phyloP scores from a whole-genome alignment of 2,329 filamentous ascomycete genomes.

The Aschersonia sp. region DNA sequence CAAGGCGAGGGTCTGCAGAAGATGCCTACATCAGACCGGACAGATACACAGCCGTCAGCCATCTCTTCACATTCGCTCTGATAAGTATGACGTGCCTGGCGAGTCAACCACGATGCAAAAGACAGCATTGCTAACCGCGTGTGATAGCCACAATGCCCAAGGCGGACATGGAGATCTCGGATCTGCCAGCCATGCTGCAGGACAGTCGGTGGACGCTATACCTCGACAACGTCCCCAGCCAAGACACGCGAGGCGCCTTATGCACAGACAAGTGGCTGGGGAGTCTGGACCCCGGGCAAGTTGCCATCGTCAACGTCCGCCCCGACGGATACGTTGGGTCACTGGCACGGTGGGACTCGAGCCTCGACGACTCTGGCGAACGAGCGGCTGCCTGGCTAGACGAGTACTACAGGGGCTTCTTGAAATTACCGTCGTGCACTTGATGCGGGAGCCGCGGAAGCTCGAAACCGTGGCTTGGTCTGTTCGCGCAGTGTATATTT shows the following conservation, averaged over 20 bases:
- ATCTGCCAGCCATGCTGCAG: constrained; percentile 47
- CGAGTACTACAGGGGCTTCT: constrained; percentile 37
- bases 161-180: constrained; percentile 47
- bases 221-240: constrained; percentile 47
- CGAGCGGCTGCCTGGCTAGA: constrained; percentile 41
- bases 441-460: not conserved
- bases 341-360: constrained; percentile 39
- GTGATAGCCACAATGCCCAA: constrained; percentile 42
- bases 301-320: constrained; percentile 52
- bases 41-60: constrained; percentile 53
- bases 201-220: constrained; percentile 61
- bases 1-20: constrained; percentile 39
- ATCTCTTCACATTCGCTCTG: constrained; percentile 54
- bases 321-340: constrained; percentile 63
- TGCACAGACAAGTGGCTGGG: constrained; percentile 61
- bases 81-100: constrained; percentile 37
- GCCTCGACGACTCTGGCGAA: constrained; percentile 32
- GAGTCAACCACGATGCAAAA: too few species aligned
- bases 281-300: constrained; percentile 37
- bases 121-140: too few species aligned
- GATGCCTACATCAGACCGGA: constrained; percentile 55
- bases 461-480: not conserved
- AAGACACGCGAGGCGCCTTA: constrained; percentile 32
- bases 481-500: not conserved
- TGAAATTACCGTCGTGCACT: constrained; percentile 27